These are phyloP conservation scores for Boletus sp. DNA, from an alignment of 768 basidiomycete genomes.

Conservation along the genomic window DNA sequence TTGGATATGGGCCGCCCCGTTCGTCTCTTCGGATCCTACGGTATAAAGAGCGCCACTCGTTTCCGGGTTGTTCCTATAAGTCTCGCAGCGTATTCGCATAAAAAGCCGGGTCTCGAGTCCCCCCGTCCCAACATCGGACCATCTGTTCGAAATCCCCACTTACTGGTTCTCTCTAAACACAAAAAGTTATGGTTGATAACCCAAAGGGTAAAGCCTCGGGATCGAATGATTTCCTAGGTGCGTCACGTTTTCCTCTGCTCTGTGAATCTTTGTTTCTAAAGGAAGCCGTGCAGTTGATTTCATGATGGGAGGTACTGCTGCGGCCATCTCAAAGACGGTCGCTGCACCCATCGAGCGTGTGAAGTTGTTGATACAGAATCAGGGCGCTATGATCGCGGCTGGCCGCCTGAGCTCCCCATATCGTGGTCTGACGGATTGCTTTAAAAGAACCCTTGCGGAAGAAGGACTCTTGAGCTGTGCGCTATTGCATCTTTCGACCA, in stretches of 20 bases:
- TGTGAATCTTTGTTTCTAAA: slow-evolving; percentile 1
- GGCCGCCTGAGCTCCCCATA: slow-evolving; percentile 38
- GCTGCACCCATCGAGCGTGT: slow-evolving; percentile 42
- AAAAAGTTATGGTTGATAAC: slow-evolving; percentile 6
- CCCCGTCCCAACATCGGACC: neutral
- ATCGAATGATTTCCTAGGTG: slow-evolving; percentile 19
- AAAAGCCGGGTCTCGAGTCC: neutral
- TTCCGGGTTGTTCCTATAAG: slow-evolving; percentile 16
- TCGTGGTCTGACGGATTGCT: slow-evolving; percentile 35
- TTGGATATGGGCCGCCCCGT: neutral
- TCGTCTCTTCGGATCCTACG: neutral
- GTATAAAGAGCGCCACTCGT: neutral
- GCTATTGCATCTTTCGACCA: slow-evolving; percentile 10
- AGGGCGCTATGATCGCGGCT: slow-evolving; percentile 35
- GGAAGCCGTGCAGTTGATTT: slow-evolving; percentile 28
- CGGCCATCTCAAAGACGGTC: slow-evolving; percentile 36
- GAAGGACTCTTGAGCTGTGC: slow-evolving; percentile 39
- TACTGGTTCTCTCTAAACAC: neutral
- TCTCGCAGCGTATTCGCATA: neutral
- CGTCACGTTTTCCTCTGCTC: neutral
- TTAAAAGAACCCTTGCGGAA: slow-evolving; percentile 31
- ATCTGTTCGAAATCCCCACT: slow-evolving; percentile 18
- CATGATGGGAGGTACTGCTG: slow-evolving; percentile 36
- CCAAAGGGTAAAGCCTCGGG: neutral
- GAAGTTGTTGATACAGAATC: slow-evolving; percentile 40